phyloP scores from a whole-genome alignment of 2,329 filamentous ascomycete genomes.

The Fusarium anthophilum region DNA sequence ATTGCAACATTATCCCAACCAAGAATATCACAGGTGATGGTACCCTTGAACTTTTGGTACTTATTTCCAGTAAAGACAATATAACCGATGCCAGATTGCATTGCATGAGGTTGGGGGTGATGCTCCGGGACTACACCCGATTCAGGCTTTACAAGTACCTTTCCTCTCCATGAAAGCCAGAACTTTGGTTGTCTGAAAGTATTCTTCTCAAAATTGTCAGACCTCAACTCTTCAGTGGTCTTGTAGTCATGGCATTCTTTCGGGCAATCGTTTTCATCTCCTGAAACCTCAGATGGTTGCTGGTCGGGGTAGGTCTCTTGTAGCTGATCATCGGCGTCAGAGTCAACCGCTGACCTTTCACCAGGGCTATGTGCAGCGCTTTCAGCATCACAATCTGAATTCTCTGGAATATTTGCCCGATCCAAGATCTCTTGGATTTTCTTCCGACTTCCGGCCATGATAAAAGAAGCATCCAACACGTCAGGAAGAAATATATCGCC shows the following conservation, averaged over 20 bases:
- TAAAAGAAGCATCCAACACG: neutral
- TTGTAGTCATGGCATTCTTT: neutral
- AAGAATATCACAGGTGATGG: neutral
- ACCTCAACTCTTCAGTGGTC: neutral
- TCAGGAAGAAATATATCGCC: neutral
- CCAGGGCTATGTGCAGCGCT: too few species aligned
- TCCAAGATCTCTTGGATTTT: neutral
- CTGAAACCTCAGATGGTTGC: neutral
- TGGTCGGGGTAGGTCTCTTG: neutral
- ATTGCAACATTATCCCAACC: neutral
- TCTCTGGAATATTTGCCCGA: neutral
- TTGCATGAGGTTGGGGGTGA: neutral
- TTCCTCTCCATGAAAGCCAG: slow-evolving; percentile 16
- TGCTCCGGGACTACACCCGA: accelerated
- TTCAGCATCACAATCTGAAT: neutral
- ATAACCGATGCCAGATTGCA: slow-evolving; percentile 10
- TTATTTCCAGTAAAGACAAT: slow-evolving; percentile 11
- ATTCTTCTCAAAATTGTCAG: slow-evolving; percentile 16
- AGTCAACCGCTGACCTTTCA: neutral
- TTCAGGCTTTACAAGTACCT: neutral
- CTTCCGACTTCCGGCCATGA: slow-evolving; percentile 10
- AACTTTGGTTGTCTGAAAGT: slow-evolving; percentile 25
- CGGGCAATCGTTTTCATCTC: neutral
- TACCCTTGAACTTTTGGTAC: slow-evolving; percentile 6
- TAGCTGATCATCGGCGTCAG: neutral